Conservation (phyloP, 805 yeast genomes). For the Lipomyces yamanashiensis region DNA sequence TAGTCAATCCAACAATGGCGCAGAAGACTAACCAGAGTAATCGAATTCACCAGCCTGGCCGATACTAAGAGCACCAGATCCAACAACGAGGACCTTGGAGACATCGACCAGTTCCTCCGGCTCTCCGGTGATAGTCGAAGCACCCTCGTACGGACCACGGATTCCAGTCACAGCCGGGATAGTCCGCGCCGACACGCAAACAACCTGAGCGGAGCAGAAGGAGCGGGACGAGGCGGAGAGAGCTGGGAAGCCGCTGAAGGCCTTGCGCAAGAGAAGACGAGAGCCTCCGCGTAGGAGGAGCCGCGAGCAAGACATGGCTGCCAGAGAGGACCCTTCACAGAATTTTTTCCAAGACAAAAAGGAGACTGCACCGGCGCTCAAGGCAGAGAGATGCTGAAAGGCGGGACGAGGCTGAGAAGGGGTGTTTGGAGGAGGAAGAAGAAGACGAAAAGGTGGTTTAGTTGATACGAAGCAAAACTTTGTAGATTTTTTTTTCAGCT, state of each 20-base stretch:
- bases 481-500: constrained; percentile 1
- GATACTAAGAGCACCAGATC: constrained; percentile 97
- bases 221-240: not conserved
- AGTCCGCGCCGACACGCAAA: constrained; percentile 3
- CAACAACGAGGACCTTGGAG: constrained; percentile 84
- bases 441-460: no score
- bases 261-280: constrained; percentile 9
- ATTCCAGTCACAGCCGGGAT: constrained; percentile 20
- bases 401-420: not conserved
- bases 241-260: not conserved
- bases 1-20: not conserved
- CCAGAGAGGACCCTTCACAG: constrained; percentile 1
- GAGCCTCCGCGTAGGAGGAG: constrained; percentile 1
- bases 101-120: constrained; percentile 67
- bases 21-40: constrained; percentile 74
- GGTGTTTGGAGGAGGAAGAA: not conserved
- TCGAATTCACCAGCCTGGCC: constrained; percentile 99
- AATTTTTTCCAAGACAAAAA: not conserved
- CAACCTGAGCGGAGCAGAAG: not conserved
- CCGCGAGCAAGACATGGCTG: constrained; percentile 12
- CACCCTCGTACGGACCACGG: constrained; percentile 32
- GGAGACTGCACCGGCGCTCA: not conserved
- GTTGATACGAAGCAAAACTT: not conserved
- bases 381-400: constrained; percentile 2
- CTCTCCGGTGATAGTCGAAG: constrained; percentile 27